These are phyloP conservation scores for Amoebophrya sp. DNA, from an alignment of 169 alveolate genomes.

Conservation along the genomic window DNA sequence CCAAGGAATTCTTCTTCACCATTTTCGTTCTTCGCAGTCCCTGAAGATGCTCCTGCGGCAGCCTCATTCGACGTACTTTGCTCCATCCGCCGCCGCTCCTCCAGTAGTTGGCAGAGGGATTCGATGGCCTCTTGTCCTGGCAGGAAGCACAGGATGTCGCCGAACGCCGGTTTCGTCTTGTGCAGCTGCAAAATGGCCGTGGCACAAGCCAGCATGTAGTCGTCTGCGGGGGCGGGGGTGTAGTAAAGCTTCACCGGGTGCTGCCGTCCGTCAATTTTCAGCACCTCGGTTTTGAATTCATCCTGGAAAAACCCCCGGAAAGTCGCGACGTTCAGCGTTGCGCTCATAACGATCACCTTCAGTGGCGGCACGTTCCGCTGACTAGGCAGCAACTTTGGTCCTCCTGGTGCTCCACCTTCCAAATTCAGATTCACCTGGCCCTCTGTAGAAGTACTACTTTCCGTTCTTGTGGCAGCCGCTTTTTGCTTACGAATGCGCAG, in stretches of 20 bases:
- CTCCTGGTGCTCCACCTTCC: background rate
- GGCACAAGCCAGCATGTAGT: constrained; percentile 76
- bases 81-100: background rate
- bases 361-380: constrained; percentile 36
- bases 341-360: constrained; percentile 93
- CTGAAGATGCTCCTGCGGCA: no score
- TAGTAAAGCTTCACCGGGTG: constrained; percentile 77
- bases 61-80: no score
- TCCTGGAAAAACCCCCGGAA: constrained; percentile 79
- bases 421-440: background rate
- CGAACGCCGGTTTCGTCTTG: constrained; percentile 55
- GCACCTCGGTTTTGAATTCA: constrained; percentile 30
- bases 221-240: constrained; percentile 92
- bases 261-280: constrained; percentile 86
- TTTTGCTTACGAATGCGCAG: constrained; percentile 44
- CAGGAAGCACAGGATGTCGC: constrained; percentile 93
- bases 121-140: constrained; percentile 97
- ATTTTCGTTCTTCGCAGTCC: no score
- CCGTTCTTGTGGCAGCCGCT: background rate
- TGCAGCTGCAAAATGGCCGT: constrained; percentile 11
- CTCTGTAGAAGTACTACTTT: no score
- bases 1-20: no score
- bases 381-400: no score
- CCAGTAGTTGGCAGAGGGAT: background rate
- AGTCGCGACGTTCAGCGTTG: constrained; percentile 93